Base-by-base conservation (phyloP, 306 rosid species). In the Erythrophleum fordii region DNA sequence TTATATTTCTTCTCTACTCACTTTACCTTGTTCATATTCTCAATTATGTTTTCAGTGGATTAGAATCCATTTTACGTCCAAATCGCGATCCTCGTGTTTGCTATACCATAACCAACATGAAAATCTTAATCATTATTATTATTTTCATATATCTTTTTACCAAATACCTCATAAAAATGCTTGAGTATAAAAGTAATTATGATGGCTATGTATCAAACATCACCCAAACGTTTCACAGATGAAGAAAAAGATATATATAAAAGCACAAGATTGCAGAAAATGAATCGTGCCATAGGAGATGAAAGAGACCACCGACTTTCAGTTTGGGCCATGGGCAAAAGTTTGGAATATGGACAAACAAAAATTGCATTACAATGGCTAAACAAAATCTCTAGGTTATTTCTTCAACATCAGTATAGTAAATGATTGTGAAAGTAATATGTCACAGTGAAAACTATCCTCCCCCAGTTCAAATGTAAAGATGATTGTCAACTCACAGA, bases 381-480 rank as follows among this genome's bases (percentile, higher is more conserved):
- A 6, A 26, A 12, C 66, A 28, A 46, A 41, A 16, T 6, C 14
- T 14, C 9, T 11, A 2, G 31, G 79, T 16, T n/a, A 62, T 29
- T 71, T 72, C 44, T 14, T 22, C 53, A 34, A 44, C 49, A 58
- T 34, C 34, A 41, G 12, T 31, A 9, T n/a, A 17, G 29, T 68
- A 69, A 45, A 58, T 48, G 51, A 68, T 69, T 31, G 23, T 16
- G 22, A 44, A 78, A 44, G 25, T 66, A 65, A 72, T 29, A 61
- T 60, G 56, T 14, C 42, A 23, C 20, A 16, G 69, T 28, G 23
- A 78, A 73, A 56, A 25, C 56, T 58, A 31, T 22, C 48, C 59
- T 16, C 9, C 72, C 18, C 64, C 26, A 46, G 26, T 49, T 22
- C 37, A 49, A 22, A 69, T 17, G 62, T 42, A 5, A 58, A 78